These are phyloP conservation scores for Xylariaceae sp. DNA, from an alignment of 2,329 filamentous ascomycete species.

Conservation along the genomic window DNA sequence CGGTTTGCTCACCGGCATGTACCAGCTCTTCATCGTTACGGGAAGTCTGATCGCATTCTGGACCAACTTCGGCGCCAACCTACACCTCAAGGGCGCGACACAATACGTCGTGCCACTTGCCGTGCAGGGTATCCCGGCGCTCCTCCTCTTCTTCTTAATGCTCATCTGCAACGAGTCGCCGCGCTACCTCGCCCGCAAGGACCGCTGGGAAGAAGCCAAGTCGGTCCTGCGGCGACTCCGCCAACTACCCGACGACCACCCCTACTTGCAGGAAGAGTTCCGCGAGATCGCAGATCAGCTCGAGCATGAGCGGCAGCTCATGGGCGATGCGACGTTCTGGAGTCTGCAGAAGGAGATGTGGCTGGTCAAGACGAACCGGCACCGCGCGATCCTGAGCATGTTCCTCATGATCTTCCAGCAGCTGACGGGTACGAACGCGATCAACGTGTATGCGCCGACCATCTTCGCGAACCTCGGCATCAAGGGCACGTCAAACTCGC, in stretches of 20 bases:
- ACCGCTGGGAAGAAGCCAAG: slow-evolving; percentile 59
- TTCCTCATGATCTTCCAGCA: slow-evolving; percentile 62
- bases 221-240: slow-evolving; percentile 51
- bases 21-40: slow-evolving; percentile 43
- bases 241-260: slow-evolving; percentile 46
- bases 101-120: slow-evolving; percentile 56
- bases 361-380: slow-evolving; percentile 55
- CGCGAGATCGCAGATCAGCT: slow-evolving; percentile 57
- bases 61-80: slow-evolving; percentile 47
- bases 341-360: slow-evolving; percentile 61
- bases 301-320: slow-evolving; percentile 55
- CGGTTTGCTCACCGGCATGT: slow-evolving; percentile 40
- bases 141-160: slow-evolving; percentile 56
- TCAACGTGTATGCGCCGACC: slow-evolving; percentile 33
- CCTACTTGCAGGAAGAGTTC: slow-evolving; percentile 55
- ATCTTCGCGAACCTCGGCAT: slow-evolving; percentile 34
- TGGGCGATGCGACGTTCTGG: slow-evolving; percentile 47
- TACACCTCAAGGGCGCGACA: slow-evolving; percentile 31
- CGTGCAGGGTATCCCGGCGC: slow-evolving; percentile 58
- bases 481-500: slow-evolving; percentile 44
- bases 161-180: slow-evolving; percentile 59
- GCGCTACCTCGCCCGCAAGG: slow-evolving; percentile 58
- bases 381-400: slow-evolving; percentile 59
- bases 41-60: slow-evolving; percentile 41
- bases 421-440: slow-evolving; percentile 55